Percentiles rank a stretch among this genome's conserved stretches.
phyloP scores from a whole-genome alignment of 2,329 filamentous ascomycete genomes.

The Chlorencoelia australis region DNA sequence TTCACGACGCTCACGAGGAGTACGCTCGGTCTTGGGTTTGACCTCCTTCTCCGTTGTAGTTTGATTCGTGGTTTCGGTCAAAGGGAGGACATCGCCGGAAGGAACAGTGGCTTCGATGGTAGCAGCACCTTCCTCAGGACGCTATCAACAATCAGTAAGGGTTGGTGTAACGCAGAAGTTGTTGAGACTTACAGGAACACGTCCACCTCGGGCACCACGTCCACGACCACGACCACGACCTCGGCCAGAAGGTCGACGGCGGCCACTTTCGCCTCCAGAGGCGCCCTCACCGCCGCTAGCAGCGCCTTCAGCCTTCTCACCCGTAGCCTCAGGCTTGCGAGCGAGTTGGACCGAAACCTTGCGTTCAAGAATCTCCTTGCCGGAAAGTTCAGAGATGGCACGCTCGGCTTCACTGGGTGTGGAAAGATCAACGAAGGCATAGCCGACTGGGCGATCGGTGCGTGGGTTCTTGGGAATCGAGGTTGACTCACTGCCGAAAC shows the following conservation, averaged over 20 bases:
- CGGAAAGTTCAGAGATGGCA: conserved; percentile 89
- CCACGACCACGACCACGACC: conserved; percentile 57
- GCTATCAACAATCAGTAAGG: conserved; percentile 18
- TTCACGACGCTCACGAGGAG: conserved; percentile 57
- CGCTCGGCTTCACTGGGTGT: conserved; percentile 91
- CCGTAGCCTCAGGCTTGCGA: conserved; percentile 85
- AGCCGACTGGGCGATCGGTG: conserved; percentile 95
- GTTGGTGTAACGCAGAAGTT: conserved; percentile 9
- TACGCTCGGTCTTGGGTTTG: conserved; percentile 32
- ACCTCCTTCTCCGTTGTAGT: conserved; percentile 39
- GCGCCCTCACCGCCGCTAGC: conserved; percentile 64
- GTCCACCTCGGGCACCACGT: conserved; percentile 56
- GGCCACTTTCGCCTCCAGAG: conserved; percentile 52
- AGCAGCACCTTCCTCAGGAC: conserved; percentile 32
- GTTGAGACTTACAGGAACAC: conserved; percentile 47
- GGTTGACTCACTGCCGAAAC: conserved; percentile 70
- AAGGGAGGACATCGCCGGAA: conserved; percentile 44
- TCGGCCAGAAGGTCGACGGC: conserved; percentile 52
- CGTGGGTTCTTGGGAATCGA: conserved; percentile 99
- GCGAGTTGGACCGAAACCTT: conserved; percentile 99
- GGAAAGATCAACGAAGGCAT: conserved; percentile 96
- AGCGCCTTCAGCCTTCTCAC: conserved; percentile 62
- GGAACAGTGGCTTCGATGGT: conserved; percentile 38
- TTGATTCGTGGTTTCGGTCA: conserved; percentile 52
- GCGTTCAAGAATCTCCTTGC: conserved; percentile 94